These are phyloP conservation scores for Closterium sp. DNA, from an alignment of 139 green algal genomes.

Conservation along the genomic window DNA sequence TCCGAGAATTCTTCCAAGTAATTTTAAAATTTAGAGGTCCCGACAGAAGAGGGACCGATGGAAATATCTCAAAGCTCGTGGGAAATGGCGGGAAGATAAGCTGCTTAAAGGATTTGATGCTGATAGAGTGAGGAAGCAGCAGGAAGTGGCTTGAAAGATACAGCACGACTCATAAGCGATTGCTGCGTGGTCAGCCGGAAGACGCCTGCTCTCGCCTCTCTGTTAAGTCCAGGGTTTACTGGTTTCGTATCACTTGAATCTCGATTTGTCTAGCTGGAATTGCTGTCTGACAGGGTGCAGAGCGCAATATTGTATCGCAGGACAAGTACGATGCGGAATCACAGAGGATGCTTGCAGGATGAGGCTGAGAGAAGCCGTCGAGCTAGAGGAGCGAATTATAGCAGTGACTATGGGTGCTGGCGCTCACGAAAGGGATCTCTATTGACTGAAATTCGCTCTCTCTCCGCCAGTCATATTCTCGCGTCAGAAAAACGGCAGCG, in stretches of 20 bases:
- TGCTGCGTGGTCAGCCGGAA: too few relatives aligned
- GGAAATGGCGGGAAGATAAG: not conserved
- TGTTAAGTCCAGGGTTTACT: too few relatives aligned
- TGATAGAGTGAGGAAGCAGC: not conserved
- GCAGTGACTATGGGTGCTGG: too few relatives aligned
- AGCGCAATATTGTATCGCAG: not conserved
- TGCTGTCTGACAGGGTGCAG: not conserved
- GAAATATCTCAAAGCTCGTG: not conserved
- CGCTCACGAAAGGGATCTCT: not conserved
- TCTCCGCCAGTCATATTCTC: not conserved
- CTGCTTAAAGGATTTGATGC: not conserved
- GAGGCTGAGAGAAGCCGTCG: too few relatives aligned
- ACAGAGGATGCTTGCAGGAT: not conserved
- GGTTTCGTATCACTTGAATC: not conserved
- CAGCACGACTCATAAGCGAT: too few relatives aligned
- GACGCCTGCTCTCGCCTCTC: too few relatives aligned
- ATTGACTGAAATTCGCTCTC: not conserved
- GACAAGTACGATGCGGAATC: not conserved
- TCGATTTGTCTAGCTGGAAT: not conserved
- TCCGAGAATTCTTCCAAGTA: not conserved
- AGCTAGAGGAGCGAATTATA: too few relatives aligned
- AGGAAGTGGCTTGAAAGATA: too few relatives aligned
- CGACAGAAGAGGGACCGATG: not conserved
- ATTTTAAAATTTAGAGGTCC: too few relatives aligned
- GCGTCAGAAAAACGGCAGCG: not conserved